Evolutionary conservation across 352 stramenopile genomes (phyloP).

Genomic region (Phytopythium montanum): DNA sequence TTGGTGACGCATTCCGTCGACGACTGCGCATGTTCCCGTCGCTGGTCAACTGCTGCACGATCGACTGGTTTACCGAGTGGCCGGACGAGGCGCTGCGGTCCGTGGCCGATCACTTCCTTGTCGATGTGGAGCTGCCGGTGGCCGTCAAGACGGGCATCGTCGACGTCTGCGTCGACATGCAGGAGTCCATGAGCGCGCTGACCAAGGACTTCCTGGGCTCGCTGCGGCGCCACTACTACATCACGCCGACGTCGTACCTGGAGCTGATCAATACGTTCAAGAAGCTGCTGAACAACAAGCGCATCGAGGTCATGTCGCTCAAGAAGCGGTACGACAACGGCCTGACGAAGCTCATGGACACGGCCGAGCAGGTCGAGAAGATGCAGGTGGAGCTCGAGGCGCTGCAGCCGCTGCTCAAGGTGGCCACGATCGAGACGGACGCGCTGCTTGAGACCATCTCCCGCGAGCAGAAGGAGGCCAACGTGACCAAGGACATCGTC

Average conservation of each 20-base stretch:
- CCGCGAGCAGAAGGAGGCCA: constrained; percentile 85
- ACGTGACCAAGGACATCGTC: constrained; percentile 83
- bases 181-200: constrained; percentile 88
- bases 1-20: constrained; percentile 91
- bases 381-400: constrained; percentile 93
- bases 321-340: constrained; percentile 93
- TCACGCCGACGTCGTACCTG: constrained; percentile 95
- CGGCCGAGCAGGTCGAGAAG: constrained; percentile 90
- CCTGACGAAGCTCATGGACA: constrained; percentile 92
- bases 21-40: constrained; percentile 95
- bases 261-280: constrained; percentile 96
- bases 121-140: constrained; percentile 81
- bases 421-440: constrained; percentile 90
- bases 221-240: constrained; percentile 93
- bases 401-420: constrained; percentile 90
- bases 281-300: constrained; percentile 89
- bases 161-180: constrained; percentile 95
- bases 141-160: constrained; percentile 86
- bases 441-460: constrained; percentile 89
- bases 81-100: constrained; percentile 91
- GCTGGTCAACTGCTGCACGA: constrained; percentile 96
- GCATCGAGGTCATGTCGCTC: constrained; percentile 88
- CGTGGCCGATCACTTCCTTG: constrained; percentile 91
- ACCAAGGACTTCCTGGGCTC: constrained; percentile 82
- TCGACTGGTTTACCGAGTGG: constrained; percentile 97